phyloP scores from a whole-genome alignment of 2,329 filamentous ascomycete genomes.

The Grosmannia huntii region DNA sequence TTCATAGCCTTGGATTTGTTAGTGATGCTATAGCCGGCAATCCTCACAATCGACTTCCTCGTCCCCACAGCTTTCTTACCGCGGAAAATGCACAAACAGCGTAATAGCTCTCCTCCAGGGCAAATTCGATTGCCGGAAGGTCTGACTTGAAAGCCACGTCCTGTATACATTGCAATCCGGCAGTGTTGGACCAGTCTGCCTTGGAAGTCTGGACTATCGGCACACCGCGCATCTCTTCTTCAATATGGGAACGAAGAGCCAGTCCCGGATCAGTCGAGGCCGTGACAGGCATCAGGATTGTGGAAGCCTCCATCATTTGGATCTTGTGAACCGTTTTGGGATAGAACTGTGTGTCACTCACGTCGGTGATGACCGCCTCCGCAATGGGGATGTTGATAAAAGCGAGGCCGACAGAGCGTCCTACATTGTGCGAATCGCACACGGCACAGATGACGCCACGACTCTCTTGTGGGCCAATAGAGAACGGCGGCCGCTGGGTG shows the following conservation, averaged over 20 bases:
- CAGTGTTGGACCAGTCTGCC: conserved; percentile 69
- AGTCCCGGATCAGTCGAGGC: conserved; percentile 59
- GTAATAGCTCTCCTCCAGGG: conserved; percentile 73
- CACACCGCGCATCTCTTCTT: conserved; percentile 20
- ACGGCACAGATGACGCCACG: conserved; percentile 56
- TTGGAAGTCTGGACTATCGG: conserved; percentile 51
- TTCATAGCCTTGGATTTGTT: conserved; percentile 51
- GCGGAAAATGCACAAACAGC: conserved; percentile 76
- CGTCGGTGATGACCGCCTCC: conserved; percentile 76
- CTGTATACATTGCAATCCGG: conserved; percentile 66
- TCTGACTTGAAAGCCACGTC: conserved; percentile 71
- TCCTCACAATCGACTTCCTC: not conserved
- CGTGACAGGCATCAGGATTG: conserved; percentile 67
- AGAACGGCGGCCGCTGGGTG: not conserved
- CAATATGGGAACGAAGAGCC: conserved; percentile 14
- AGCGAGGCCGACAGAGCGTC: conserved; percentile 71
- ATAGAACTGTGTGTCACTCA: conserved; percentile 88
- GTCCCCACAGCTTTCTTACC: conserved; percentile 34
- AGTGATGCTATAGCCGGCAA: conserved; percentile 8
- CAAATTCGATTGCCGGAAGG: conserved; percentile 66
- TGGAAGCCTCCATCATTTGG: conserved; percentile 63
- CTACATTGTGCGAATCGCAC: conserved; percentile 75
- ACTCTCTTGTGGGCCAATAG: conserved; percentile 9
- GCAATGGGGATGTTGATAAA: conserved; percentile 80
- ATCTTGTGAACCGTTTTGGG: conserved; percentile 81